Percentiles rank a stretch among this genome's conserved stretches.
phyloP scores from a whole-genome alignment of 2,329 filamentous ascomycete genomes.

The Aspergillus fumigatiaffinis region DNA sequence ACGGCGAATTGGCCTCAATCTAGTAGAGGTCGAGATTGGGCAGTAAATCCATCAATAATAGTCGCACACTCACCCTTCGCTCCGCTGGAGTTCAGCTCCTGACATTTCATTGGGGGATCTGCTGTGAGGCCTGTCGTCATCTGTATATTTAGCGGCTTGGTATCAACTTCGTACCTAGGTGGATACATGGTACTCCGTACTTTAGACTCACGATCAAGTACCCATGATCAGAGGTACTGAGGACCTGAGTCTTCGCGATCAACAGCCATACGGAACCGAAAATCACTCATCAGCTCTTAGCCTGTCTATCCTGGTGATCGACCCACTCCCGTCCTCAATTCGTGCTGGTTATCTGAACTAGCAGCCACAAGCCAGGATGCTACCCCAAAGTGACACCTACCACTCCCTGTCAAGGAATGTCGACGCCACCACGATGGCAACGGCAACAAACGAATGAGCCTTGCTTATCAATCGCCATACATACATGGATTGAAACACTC shows the following conservation, averaged over 20 bases:
- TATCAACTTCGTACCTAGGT: neutral
- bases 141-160: neutral
- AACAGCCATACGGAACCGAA: neutral
- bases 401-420: neutral
- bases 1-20: neutral
- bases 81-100: neutral
- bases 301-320: neutral
- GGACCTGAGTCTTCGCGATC: neutral
- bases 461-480: neutral
- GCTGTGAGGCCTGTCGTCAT: neutral
- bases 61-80: neutral
- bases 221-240: neutral
- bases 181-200: neutral
- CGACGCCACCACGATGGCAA: neutral
- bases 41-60: neutral
- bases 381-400: neutral
- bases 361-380: neutral
- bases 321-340: neutral
- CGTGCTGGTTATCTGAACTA: neutral
- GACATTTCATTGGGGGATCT: neutral
- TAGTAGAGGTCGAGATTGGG: neutral
- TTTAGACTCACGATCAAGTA: neutral
- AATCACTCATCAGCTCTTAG: neutral
- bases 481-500: neutral
- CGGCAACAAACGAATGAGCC: neutral